Base-by-base conservation (phyloP, 164 flowering plant genomes). In the Pachysandra terminalis region DNA sequence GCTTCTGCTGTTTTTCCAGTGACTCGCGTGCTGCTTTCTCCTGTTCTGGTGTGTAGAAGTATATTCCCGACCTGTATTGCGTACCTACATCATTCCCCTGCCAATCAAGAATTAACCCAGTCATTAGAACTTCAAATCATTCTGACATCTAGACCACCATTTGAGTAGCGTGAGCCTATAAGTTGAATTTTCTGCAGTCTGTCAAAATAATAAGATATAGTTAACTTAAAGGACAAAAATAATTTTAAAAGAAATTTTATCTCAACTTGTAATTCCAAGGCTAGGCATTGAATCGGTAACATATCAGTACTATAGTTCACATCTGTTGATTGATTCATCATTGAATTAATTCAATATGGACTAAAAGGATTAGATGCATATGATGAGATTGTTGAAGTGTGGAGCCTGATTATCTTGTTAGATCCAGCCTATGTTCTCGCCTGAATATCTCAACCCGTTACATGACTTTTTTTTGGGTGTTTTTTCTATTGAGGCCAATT, bases 21-120 rank as follows among this genome's bases (percentile, higher is more conserved):
- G 94, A 84, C 67, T 87, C 91, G 26, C 40, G 59, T 3, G 95
- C 97, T 37, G 78, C 85, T 66, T 90, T 80, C 83, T 91, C 97
- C 74, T 91, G 97, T 72, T 91, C 96, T 22, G 92, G 85, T 5
- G 91, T 87, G 80, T 91, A 94, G 78, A 71, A 87, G 83, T 94
- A 94, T 67, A 94, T 88, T 54, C 98, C 98, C 8, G 97, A 94
- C 67, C 97, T 78, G 81, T 93, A 91, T 70, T 93, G 98, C 3
- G 94, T 86, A 59, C 98, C 97, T 35, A 88, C 96, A 79, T 93
- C 98, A 73, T 78, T 80, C 0, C 91, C 98, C 98, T 91, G 88
- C 64, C 17, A 19, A 40, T 19, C 52, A 61, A 40, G 25, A 15
- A 45, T 45, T 45, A 45, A 32, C 10, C 51, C n/a, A n/a, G 17